Base-by-base conservation (phyloP, 1,284 basidiomycete genomes). In the Phlebopus sp. region DNA sequence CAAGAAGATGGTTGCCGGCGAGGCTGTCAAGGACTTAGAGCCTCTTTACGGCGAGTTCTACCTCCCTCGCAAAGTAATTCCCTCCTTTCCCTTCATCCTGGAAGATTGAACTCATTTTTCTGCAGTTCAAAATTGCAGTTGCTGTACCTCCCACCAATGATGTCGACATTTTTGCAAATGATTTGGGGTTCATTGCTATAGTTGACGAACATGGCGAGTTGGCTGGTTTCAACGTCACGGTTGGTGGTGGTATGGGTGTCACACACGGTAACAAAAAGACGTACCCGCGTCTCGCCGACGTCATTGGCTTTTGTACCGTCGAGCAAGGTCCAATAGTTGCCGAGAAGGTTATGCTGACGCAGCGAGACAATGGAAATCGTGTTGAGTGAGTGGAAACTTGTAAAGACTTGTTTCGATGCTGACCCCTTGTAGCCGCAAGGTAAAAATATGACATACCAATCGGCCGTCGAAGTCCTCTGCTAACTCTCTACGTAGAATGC, bases 181-280 rank as follows among this genome's bases (percentile, higher is more conserved):
- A 98, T 66, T 75, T 97, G 32, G 95, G 95, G 17, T 95, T 94
- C 72, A 97, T 97, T 56, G 94, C 94, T 27, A 91, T 97, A 55
- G 81, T 92, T 14, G 82, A 87, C 60, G 70, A 78, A 41, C 69
- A 83, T 31, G 89, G 88, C 42, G 74, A 85, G 52, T 72, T 96
- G 27, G 75, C 81, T 49, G 94, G 94, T 36, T 97, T 96, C 78
- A 95, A 97, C 61, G 92, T 97, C 52, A 75, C 86, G 30, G 77
- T 90, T 38, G 93, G 96, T 59, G 96, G 96, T 63, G 97, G 96
- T 50, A 99, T 99, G 96, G 96, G 96, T 70, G 96, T 99, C 39
- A 98, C 96, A 0, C 95, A 99, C 66, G 93, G 91, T 44, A 97
- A 93, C 79, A 99, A 98, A 78, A 95, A 96, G 76, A 99, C 96